Base-by-base conservation (phyloP, 176 grass and related monocot genomes). In the Pontederia crassipes region DNA sequence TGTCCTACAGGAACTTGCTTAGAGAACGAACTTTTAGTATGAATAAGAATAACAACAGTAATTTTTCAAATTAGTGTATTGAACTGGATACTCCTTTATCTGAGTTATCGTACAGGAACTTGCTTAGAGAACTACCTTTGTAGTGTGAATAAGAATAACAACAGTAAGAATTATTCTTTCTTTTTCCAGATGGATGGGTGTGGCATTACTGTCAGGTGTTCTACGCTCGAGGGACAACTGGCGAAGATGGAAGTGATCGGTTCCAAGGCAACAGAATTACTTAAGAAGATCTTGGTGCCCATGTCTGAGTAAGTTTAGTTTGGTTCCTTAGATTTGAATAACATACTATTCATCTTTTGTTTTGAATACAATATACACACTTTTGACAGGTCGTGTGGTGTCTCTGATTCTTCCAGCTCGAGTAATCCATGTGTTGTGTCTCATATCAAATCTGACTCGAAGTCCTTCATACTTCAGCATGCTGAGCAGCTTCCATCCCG, bases 191-290 rank as follows among this genome's bases (percentile, higher is more conserved):
- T 74, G 76, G 67, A 79, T 54, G 86, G 70, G 54, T 85, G 24
- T 74, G 78, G 68, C 58, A 16, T 8, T 32, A 18, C 51, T 58
- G 70, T 90, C 15, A 82, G 69, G 26, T 90, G 78, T 78, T 61
- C 48, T 47, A 53, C 78, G 57, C 71, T 78, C 55, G 86, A 90
- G 71, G 91, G 86, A 50, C 72, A 86, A 63, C 57, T 96, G 77
- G 83, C 73, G 71, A 83, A 75, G 69, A 73, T 96, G 62, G 86
- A 96, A 82, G 71, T 96, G 63, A 80, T 80, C 66, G 92, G 92
- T 57, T 48, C 61, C 51, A 85, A 80, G 54, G 86, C 83, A 73
- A 87, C 68, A 47, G 54, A 90, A 70, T 52, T 80, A 59, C 51
- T 96, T 66, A 62, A 69, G 67, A 85, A 77, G 67, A 78, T 80